Conservation (phyloP, 2,329 filamentous ascomycete genomes). For the Aspergillus calidoustus region DNA sequence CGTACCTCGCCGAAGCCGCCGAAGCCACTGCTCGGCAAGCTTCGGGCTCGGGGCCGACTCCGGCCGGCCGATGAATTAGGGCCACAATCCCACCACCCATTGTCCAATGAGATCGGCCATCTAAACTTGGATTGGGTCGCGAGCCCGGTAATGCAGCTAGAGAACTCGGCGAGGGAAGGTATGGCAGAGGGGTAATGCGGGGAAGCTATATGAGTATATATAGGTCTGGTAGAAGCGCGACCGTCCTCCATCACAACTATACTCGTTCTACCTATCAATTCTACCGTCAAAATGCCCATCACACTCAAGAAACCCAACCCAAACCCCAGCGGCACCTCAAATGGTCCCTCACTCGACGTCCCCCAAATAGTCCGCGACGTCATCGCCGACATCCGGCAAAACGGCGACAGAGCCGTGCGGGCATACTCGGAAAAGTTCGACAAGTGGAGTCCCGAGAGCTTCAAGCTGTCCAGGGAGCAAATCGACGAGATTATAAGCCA, state of each 20-base stretch:
- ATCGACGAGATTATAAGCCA: constrained; percentile 52
- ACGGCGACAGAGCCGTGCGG: constrained; percentile 56
- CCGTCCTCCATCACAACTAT: not conserved
- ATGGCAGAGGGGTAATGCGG: not conserved
- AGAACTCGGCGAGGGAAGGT: too few relatives aligned
- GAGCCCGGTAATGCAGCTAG: not conserved
- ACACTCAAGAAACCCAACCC: not conserved
- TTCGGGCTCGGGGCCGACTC: not conserved
- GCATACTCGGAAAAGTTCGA: constrained; percentile 59
- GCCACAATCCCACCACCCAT: not conserved
- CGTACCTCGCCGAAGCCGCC: too few relatives aligned
- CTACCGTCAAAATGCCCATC: not conserved
- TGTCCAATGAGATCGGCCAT: not conserved
- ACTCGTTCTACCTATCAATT: not conserved
- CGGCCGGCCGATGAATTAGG: not conserved
- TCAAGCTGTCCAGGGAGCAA: constrained; percentile 52
- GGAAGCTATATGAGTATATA: not conserved
- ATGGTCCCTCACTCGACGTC: constrained; percentile 28
- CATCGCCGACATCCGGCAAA: constrained; percentile 52
- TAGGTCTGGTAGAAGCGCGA: not conserved
- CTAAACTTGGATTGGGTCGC: not conserved
- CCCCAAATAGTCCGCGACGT: constrained; percentile 52
- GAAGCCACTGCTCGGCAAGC: not conserved
- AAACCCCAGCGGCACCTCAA: not conserved
- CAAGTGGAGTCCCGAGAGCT: constrained; percentile 56